Evolutionary conservation across 2,329 filamentous ascomycete genomes (phyloP), one percentile per base, ranked within the genome.

Genomic region (Fusarium citri): DNA sequence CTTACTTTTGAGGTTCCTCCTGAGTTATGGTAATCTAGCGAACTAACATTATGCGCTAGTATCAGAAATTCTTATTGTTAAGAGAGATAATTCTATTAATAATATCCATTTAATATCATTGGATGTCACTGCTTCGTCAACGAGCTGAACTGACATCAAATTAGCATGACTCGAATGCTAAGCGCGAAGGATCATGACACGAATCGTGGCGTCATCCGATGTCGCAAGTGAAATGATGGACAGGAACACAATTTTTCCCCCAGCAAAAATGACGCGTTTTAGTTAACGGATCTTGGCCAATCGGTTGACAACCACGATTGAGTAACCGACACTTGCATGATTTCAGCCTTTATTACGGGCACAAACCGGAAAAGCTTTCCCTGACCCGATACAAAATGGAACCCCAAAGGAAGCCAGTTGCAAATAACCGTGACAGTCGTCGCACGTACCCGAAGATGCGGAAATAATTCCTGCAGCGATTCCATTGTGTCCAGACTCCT

Each of bases 251-350:
- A n/a, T 30, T 54, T 54, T 18, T 54, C 11, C 11, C 23, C n/a
- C 16, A 2, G 18, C 8, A 11, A 37, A 55, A 55, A 48, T 48
- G 28, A 55, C 53, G 53, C 53, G 26, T 8, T 45, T 25, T 50
- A 37, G 48, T 37, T 20, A 6, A 8, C 20, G 12, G 6, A 6
- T 20, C 5, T 9, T 37, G 11, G 14, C 49, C 49, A 41, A 28
- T 53, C 34, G 34, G 34, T 53, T 42, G 6, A 20, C 23, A 28
- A 28, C 49, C 31, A 25, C 16, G 25, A 28, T 5, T 15, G 9
- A 26, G 22, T n/a, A 20, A 20, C 25, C 16, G 26, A 47, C 12
- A 20, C 22, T 50, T 51, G 31, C 8, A 41, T 26, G 30, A 51
- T 37, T 41, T 51, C 18, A 23, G 15, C 16, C 4, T 20, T 47